phyloP scores from a whole-genome alignment of 148 eudicot genomes.

The Cornus controversa region DNA sequence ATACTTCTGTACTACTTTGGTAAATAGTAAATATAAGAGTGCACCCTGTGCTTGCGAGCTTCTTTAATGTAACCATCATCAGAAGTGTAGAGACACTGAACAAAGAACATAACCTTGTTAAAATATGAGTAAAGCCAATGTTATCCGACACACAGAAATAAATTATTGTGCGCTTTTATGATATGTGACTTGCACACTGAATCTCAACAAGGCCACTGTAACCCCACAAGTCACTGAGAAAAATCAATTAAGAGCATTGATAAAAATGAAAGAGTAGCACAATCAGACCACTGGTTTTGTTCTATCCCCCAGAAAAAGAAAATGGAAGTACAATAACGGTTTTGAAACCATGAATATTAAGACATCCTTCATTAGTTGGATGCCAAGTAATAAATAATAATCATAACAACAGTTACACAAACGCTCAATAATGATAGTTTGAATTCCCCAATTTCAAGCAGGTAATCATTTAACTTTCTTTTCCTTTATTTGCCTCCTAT shows the following conservation, averaged over 20 bases:
- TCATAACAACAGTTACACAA: too few species aligned
- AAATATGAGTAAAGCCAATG: slow-evolving; percentile 8
- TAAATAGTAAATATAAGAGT: slow-evolving; percentile 85
- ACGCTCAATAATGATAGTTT: background rate
- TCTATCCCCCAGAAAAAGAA: background rate
- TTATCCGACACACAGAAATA: too few species aligned
- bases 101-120: slow-evolving; percentile 8
- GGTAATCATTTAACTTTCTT: background rate
- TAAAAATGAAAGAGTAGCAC: background rate
- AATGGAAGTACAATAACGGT: background rate
- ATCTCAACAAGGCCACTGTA: background rate
- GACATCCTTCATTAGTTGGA: background rate
- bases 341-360: background rate
- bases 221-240: background rate
- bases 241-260: background rate
- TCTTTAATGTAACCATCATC: slow-evolving; percentile 98
- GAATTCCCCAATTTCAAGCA: background rate
- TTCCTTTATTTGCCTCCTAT: too few species aligned
- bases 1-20: slow-evolving; percentile 99
- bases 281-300: background rate
- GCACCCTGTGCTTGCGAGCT: slow-evolving; percentile 94
- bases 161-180: too few species aligned
- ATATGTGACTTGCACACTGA: too few species aligned
- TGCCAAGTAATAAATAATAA: too few species aligned
- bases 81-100: slow-evolving; percentile 95